phyloP scores from a whole-genome alignment of 2,329 filamentous ascomycete genomes.

The Verticillium nonalfalfae region DNA sequence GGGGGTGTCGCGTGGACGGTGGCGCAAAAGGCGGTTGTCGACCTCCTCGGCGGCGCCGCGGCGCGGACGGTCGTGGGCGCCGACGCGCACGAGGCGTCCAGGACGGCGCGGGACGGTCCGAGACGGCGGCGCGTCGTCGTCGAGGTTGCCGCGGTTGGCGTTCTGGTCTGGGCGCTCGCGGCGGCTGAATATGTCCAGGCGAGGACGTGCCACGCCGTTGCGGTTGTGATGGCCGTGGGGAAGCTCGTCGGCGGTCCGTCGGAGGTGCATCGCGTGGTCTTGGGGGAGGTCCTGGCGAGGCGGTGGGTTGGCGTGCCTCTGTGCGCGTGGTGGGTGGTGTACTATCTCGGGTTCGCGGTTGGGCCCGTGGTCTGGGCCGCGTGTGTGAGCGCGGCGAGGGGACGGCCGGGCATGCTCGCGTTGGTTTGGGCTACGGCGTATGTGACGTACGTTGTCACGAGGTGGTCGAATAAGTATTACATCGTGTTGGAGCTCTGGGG shows the following conservation, averaged over 20 bases:
- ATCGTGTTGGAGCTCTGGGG: slow-evolving; percentile 30
- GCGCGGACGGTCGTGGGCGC: not conserved
- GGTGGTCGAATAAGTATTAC: slow-evolving; percentile 28
- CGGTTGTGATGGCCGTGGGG: slow-evolving; percentile 18
- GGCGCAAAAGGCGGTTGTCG: slow-evolving; percentile 12
- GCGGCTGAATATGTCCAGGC: slow-evolving; percentile 21
- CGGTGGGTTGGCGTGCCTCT: not conserved
- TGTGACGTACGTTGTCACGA: slow-evolving; percentile 14
- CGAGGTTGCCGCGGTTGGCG: slow-evolving; percentile 1
- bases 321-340: not conserved
- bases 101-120: slow-evolving; percentile 2
- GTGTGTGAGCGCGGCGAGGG: not conserved
- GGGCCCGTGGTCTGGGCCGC: slow-evolving; percentile 2
- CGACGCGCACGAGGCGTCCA: not conserved
- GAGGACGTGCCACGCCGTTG: slow-evolving; percentile 17
- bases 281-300: not conserved
- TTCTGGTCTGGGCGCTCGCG: slow-evolving; percentile 16
- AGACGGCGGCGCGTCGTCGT: too few species aligned
- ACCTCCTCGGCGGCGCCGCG: slow-evolving; percentile 6
- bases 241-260: slow-evolving; percentile 9
- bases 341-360: not conserved
- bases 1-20: slow-evolving; percentile 11
- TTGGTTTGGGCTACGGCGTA: slow-evolving; percentile 14
- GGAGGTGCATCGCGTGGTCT: not conserved
- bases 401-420: slow-evolving; percentile 3